These are phyloP conservation scores for Ganoderma boninense DNA, from an alignment of 1,284 basidiomycete species.

Conservation along the genomic window DNA sequence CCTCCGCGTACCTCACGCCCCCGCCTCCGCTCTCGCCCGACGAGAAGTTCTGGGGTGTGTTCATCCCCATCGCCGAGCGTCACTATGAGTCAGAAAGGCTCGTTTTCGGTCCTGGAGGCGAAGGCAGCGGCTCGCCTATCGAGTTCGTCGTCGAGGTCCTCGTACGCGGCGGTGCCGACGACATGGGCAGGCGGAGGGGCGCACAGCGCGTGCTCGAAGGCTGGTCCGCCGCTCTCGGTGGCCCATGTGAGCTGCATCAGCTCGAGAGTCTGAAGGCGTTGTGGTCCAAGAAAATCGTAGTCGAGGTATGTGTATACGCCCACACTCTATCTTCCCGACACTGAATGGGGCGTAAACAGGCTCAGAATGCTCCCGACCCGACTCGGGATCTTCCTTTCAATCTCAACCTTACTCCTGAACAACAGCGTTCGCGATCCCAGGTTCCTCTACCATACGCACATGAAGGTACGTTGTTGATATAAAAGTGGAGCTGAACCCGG, in stretches of 20 bases:
- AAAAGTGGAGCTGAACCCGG: not conserved
- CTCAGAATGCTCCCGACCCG: slow-evolving; percentile 56
- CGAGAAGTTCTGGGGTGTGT: slow-evolving; percentile 80
- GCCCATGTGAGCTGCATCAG: slow-evolving; percentile 54
- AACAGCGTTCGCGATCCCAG: slow-evolving; percentile 78
- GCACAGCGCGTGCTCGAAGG: slow-evolving; percentile 72
- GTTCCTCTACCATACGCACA: slow-evolving; percentile 91
- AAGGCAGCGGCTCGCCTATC: slow-evolving; percentile 51
- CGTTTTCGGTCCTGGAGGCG: slow-evolving; percentile 63
- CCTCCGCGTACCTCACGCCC: slow-evolving; percentile 69
- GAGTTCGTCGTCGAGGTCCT: slow-evolving; percentile 74
- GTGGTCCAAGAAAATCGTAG: slow-evolving; percentile 48
- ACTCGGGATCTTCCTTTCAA: slow-evolving; percentile 85
- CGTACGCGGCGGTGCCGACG: slow-evolving; percentile 49
- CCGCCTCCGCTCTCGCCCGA: slow-evolving; percentile 69
- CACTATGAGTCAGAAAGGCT: slow-evolving; percentile 65
- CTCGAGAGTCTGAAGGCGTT: slow-evolving; percentile 59
- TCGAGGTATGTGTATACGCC: slow-evolving; percentile 49
- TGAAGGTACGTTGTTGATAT: slow-evolving; percentile 60
- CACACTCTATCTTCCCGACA: not conserved
- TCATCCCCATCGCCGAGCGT: slow-evolving; percentile 72
- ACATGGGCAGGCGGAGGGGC: slow-evolving; percentile 54
- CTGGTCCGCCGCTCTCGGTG: slow-evolving; percentile 50
- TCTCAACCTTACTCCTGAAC: slow-evolving; percentile 84
- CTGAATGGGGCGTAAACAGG: not conserved